phyloP scores from a whole-genome alignment of 352 stramenopile genomes.

The Phytophthora crassamura region DNA sequence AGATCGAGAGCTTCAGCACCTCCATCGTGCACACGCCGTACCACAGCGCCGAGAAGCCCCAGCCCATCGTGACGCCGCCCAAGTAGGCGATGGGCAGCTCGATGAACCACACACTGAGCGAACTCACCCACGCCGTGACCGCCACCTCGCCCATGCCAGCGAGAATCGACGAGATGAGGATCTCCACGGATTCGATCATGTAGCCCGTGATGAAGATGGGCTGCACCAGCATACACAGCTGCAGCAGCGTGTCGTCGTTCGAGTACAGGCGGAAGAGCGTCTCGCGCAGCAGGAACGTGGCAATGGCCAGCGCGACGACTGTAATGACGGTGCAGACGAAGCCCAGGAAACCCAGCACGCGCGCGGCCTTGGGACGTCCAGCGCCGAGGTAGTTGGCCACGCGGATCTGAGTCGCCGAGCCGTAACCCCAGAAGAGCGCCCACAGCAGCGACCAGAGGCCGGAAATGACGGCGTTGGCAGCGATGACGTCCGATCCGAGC shows the following conservation, averaged over 20 bases:
- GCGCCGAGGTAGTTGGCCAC: constrained; percentile 81
- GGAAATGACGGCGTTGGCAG: constrained; percentile 77
- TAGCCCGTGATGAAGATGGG: constrained; percentile 65
- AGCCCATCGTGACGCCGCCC: constrained; percentile 49
- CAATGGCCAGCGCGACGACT: constrained; percentile 57
- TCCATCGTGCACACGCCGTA: constrained; percentile 59
- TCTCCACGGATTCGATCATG: constrained; percentile 69
- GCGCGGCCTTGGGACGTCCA: constrained; percentile 65
- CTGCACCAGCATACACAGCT: constrained; percentile 60
- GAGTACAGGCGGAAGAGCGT: constrained; percentile 69
- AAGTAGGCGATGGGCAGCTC: constrained; percentile 69
- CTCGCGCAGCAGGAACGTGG: constrained; percentile 48
- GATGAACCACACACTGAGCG: constrained; percentile 62
- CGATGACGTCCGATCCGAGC: constrained; percentile 79
- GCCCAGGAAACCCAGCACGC: constrained; percentile 62
- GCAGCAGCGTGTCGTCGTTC: constrained; percentile 55
- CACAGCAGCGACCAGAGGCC: constrained; percentile 71
- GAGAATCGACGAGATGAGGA: constrained; percentile 51
- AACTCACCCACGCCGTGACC: constrained; percentile 59
- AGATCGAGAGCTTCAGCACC: constrained; percentile 50
- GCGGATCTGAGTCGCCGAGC: constrained; percentile 78
- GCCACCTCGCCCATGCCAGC: constrained; percentile 64
- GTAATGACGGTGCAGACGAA: constrained; percentile 64
- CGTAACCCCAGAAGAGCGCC: constrained; percentile 84
- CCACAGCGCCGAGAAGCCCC: constrained; percentile 60